Conservation (phyloP, 2,329 filamentous ascomycete genomes). For the Cercospora janseana region DNA sequence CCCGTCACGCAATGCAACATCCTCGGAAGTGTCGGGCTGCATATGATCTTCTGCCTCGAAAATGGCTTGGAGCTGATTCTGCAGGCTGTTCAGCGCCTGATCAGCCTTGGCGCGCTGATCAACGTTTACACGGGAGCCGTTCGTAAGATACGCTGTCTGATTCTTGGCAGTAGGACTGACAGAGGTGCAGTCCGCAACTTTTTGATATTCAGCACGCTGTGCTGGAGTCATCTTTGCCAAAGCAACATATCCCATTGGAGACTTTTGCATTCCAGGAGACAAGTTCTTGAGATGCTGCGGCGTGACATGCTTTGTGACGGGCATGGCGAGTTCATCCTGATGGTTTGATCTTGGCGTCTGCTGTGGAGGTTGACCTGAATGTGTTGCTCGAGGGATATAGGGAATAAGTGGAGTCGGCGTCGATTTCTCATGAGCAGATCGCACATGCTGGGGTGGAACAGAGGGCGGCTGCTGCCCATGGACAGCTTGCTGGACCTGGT, state of each 20-base stretch:
- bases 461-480: neutral
- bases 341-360: slow-evolving; percentile 14
- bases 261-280: slow-evolving; percentile 5
- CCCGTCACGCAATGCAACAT: slow-evolving; percentile 44
- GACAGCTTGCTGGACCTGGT: neutral
- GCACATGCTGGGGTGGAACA: neutral
- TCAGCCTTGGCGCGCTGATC: slow-evolving; percentile 83
- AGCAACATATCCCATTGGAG: slow-evolving; percentile 25
- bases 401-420: too few species aligned
- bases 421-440: too few species aligned
- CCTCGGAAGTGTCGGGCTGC: slow-evolving; percentile 53
- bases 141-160: slow-evolving; percentile 24
- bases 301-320: slow-evolving; percentile 16
- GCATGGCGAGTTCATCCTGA: slow-evolving; percentile 16
- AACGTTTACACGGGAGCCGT: slow-evolving; percentile 22
- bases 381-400: slow-evolving; percentile 7
- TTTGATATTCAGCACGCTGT: slow-evolving; percentile 37
- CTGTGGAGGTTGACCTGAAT: slow-evolving; percentile 11
- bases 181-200: slow-evolving; percentile 21
- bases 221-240: slow-evolving; percentile 31
- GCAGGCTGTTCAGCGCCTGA: slow-evolving; percentile 67
- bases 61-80: slow-evolving; percentile 67
- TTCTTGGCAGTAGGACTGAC: slow-evolving; percentile 21
- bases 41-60: slow-evolving; percentile 74
- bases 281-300: slow-evolving; percentile 15